phyloP scores from a whole-genome alignment of 176 grass and related monocot species.

The Eremochloa ophiuroides region DNA sequence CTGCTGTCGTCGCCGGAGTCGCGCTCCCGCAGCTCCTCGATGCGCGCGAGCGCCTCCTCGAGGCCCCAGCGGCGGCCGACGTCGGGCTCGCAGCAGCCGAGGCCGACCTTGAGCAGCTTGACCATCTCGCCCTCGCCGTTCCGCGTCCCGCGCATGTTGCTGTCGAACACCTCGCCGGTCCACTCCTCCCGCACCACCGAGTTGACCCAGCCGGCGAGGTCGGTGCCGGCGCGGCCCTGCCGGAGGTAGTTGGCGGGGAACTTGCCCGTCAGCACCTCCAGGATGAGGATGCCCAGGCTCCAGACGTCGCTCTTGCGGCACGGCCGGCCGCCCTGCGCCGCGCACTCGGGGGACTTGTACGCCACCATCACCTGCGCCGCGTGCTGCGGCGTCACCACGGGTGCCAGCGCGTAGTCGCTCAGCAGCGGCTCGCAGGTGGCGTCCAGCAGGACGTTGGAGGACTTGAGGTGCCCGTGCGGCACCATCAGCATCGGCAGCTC shows the following conservation, averaged over 20 bases:
- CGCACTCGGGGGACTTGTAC: conserved; percentile 88
- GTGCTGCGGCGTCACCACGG: conserved; percentile 47
- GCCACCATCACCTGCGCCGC: conserved; percentile 76
- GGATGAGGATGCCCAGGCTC: conserved; percentile 83
- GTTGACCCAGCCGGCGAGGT: conserved; percentile 78
- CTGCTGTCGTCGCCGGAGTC: conserved; percentile 35
- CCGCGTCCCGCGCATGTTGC: conserved; percentile 39
- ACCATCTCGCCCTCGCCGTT: conserved; percentile 76
- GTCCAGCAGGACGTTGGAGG: conserved; percentile 76
- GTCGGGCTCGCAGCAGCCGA: conserved; percentile 79
- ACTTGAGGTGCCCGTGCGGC: conserved; percentile 96
- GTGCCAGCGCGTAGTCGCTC: conserved; percentile 74
- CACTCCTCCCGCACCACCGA: conserved; percentile 80
- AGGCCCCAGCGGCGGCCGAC: conserved; percentile 52
- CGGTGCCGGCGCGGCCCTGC: conserved; percentile 38
- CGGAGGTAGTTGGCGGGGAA: conserved; percentile 69
- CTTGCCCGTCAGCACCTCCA: conserved; percentile 78
- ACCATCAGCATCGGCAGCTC: conserved; percentile 71
- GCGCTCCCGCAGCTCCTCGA: conserved; percentile 63
- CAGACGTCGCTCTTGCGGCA: conserved; percentile 84
- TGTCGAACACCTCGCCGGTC: conserved; percentile 75
- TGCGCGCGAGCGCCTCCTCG: conserved; percentile 40
- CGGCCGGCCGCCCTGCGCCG: conserved; percentile 26
- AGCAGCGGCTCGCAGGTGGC: conserved; percentile 57
- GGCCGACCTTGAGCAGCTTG: conserved; percentile 74